These are phyloP conservation scores for Bolboschoenus planiculmis DNA, from an alignment of 176 grass and related monocot genomes.

Conservation along the genomic window DNA sequence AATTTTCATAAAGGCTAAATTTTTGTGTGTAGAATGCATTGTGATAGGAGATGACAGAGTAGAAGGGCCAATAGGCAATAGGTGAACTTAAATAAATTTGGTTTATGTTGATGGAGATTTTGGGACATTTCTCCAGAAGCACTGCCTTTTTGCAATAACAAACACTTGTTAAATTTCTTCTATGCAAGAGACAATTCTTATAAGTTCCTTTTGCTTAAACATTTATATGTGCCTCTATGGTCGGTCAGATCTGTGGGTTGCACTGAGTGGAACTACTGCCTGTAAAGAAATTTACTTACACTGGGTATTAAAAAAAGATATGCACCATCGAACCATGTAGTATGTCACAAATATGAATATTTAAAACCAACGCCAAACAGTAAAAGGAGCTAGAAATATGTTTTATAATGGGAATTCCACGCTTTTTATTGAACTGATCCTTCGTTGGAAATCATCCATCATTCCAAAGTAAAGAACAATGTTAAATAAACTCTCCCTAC, in stretches of 20 bases:
- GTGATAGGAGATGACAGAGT: neutral
- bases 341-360: no score
- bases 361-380: no score
- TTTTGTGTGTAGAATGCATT: neutral
- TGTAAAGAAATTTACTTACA: no score
- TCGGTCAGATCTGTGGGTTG: neutral
- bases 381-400: no score
- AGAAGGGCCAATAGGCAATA: neutral
- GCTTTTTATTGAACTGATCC: neutral
- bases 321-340: neutral
- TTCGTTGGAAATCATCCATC: neutral
- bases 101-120: neutral
- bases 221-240: no score
- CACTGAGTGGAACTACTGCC: neutral
- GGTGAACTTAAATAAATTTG: constrained; percentile 1
- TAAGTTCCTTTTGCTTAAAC: no score
- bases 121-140: neutral
- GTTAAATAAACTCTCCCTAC: neutral
- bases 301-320: neutral
- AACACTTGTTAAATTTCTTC: neutral
- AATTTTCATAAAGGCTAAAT: neutral
- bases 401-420: neutral
- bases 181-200: neutral
- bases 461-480: neutral
- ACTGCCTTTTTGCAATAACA: neutral